Evolutionary conservation across 2,329 filamentous ascomycete species (phyloP).

Genomic region (Elsinoe perseae): DNA sequence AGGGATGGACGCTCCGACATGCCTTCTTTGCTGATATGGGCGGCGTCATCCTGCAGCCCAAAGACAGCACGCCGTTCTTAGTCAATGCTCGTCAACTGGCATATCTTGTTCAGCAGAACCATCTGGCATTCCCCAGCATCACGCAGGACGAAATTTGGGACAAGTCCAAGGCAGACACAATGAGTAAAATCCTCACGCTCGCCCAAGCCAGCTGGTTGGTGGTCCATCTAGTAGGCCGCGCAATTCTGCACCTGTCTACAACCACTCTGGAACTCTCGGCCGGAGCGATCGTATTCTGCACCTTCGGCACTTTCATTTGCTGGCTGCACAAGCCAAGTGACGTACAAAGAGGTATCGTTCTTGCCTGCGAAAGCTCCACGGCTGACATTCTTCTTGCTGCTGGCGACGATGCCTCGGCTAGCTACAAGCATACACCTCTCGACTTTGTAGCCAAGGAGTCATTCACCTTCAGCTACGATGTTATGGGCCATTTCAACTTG

Average conservation of each 20-base stretch:
- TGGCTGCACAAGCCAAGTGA: constrained; percentile 6
- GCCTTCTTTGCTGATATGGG: constrained; percentile 17
- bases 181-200: background rate
- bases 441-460: background rate
- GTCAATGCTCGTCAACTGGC: background rate
- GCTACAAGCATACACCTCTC: background rate
- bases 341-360: background rate
- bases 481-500: background rate
- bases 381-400: background rate
- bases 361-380: background rate
- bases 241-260: background rate
- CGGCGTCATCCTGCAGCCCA: background rate
- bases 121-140: background rate
- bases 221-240: background rate
- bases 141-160: constrained; percentile 6
- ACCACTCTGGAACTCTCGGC: background rate
- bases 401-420: background rate
- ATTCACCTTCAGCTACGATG: background rate
- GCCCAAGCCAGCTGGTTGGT: background rate
- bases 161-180: background rate
- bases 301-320: background rate
- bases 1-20: constrained; percentile 16
- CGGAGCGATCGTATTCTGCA: background rate
- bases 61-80: background rate
- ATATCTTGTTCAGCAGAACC: background rate